Percentiles rank a stretch among this genome's conserved stretches.
phyloP scores from a whole-genome alignment of 192 early-diverging fungal genomes.

The Pilaira anomala region DNA sequence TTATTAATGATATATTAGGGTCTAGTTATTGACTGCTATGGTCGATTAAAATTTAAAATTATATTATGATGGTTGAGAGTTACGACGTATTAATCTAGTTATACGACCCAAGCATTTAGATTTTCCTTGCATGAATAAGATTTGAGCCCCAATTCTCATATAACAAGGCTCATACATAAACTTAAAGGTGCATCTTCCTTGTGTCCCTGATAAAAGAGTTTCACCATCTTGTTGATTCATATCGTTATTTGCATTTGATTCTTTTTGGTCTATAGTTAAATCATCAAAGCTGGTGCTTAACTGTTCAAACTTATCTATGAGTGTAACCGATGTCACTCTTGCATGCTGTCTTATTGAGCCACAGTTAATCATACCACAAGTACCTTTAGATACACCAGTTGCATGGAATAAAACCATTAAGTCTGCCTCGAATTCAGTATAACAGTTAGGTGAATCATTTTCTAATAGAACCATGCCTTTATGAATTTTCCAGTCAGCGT shows the following conservation, averaged over 20 bases:
- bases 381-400: conserved; percentile 42
- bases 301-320: conserved; percentile 17
- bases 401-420: conserved; percentile 60
- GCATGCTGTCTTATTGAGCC: conserved; percentile 60
- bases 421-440: conserved; percentile 64
- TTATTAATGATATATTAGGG: too few species aligned
- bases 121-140: conserved; percentile 60
- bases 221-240: conserved; percentile 9
- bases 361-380: conserved; percentile 58
- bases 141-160: conserved; percentile 51
- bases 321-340: conserved; percentile 40
- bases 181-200: conserved; percentile 48
- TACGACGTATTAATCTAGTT: conserved; percentile 25
- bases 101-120: conserved; percentile 72
- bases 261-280: conserved; percentile 15
- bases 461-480: conserved; percentile 58
- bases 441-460: conserved; percentile 39
- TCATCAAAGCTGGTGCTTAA: neutral
- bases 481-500: conserved; percentile 24
- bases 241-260: neutral
- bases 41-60: too few species aligned
- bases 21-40: too few species aligned
- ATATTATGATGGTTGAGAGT: neutral
- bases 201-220: conserved; percentile 41
- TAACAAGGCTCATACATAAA: conserved; percentile 64